A percentile compares a stretch with the other conserved stretches of the same genome.
phyloP scores from a whole-genome alignment of 192 early-diverging fungal species.

The Coemansia sp. region DNA sequence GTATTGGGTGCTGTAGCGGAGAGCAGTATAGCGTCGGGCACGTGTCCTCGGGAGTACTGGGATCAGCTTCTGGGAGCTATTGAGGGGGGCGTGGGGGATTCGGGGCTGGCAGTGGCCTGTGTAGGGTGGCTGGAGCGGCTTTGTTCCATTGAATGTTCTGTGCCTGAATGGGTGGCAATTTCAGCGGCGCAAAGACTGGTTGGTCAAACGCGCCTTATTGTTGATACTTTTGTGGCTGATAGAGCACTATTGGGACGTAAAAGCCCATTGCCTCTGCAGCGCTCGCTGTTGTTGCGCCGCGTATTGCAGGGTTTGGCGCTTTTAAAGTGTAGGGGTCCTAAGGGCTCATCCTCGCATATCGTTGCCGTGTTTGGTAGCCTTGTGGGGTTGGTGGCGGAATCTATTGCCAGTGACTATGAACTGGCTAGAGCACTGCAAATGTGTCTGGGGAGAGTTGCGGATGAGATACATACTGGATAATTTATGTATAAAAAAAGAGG shows the following conservation, averaged over 20 bases:
- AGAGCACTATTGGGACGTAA: constrained; percentile 19
- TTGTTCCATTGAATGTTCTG: neutral
- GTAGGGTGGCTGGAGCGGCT: constrained; percentile 27
- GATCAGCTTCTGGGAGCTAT: constrained; percentile 17
- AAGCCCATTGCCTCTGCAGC: constrained; percentile 30
- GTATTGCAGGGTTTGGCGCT: constrained; percentile 32
- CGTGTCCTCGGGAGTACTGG: constrained; percentile 21
- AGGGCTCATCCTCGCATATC: constrained; percentile 13
- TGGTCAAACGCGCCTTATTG: constrained; percentile 16
- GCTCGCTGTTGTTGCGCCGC: constrained; percentile 19
- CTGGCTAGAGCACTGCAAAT: constrained; percentile 17
- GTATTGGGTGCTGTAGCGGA: constrained; percentile 26
- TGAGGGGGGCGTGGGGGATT: constrained; percentile 20
- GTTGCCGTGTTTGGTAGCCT: constrained; percentile 33
- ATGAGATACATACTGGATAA: constrained; percentile 23
- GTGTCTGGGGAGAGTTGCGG: constrained; percentile 27
- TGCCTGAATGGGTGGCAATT: constrained; percentile 33
- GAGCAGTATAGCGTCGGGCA: constrained; percentile 11
- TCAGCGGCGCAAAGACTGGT: constrained; percentile 37
- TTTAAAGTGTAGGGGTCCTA: constrained; percentile 14
- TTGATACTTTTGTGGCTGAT: constrained; percentile 27
- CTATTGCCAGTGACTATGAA: neutral
- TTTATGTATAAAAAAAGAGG: neutral
- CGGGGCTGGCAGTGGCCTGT: constrained; percentile 31
- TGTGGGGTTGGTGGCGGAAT: constrained; percentile 25